These are phyloP conservation scores for Coemansia asiatica DNA, from an alignment of 192 early-diverging fungal species.

Conservation along the genomic window DNA sequence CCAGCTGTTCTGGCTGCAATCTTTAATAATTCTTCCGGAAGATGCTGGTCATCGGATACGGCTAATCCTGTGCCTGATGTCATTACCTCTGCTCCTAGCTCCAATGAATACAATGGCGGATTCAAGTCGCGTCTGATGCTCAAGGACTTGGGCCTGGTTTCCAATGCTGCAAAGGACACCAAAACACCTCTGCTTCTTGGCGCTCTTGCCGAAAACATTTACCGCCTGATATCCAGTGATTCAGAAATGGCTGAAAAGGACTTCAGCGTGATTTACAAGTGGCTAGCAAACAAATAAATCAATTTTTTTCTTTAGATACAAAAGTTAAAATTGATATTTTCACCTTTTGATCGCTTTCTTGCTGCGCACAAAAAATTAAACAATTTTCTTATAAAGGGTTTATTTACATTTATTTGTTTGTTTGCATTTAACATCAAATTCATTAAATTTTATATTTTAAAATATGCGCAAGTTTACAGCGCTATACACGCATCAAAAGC, in stretches of 20 bases:
- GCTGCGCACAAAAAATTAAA: background rate
- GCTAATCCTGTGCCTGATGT: conserved; percentile 89
- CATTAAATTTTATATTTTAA: background rate
- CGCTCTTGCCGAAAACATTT: conserved; percentile 77
- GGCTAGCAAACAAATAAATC: conserved; percentile 16
- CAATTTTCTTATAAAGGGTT: background rate
- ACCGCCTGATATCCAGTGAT: conserved; percentile 69
- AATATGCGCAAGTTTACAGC: conserved; percentile 40
- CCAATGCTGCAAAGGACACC: conserved; percentile 85
- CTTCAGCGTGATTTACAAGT: conserved; percentile 76
- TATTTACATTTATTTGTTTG: conserved; percentile 7
- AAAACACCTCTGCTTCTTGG: conserved; percentile 72
- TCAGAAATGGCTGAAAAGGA: conserved; percentile 75
- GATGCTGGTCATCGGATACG: conserved; percentile 91
- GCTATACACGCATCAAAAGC: conserved; percentile 54
- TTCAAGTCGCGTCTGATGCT: conserved; percentile 88
- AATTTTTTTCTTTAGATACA: conserved; percentile 6
- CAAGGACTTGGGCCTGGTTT: conserved; percentile 90
- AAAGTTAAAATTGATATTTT: no score
- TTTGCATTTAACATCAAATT: background rate
- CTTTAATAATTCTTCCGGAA: conserved; percentile 84
- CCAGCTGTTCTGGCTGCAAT: conserved; percentile 79
- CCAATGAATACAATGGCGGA: conserved; percentile 81
- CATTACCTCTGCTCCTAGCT: conserved; percentile 73
- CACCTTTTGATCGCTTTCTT: background rate